A percentile compares a stretch with the other conserved stretches of the same genome.
These are phyloP conservation scores for Hemerocallis citrina DNA, from an alignment of 106 monocot genomes.

Conservation along the genomic window DNA sequence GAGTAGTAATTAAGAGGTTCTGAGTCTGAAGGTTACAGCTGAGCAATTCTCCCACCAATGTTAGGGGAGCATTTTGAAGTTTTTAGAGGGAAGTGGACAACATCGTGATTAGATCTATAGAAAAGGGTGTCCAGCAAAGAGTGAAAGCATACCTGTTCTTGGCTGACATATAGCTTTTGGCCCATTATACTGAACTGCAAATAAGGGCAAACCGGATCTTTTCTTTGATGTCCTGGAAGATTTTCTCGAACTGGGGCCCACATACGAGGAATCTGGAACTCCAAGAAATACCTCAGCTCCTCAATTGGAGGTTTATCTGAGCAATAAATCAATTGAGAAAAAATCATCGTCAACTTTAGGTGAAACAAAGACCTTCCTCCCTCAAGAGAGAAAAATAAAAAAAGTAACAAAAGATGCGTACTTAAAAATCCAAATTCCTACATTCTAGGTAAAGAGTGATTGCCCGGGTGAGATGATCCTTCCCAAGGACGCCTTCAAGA, in stretches of 20 bases:
- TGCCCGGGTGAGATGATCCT: slow-evolving; percentile 69
- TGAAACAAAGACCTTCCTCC: neutral
- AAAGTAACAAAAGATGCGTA: neutral
- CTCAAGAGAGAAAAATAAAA: neutral
- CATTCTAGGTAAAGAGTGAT: slow-evolving; percentile 84
- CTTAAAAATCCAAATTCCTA: slow-evolving; percentile 12
- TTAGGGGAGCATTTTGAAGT: too few relatives aligned
- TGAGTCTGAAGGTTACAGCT: too few relatives aligned
- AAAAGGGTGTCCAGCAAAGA: too few relatives aligned
- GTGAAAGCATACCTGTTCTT: slow-evolving; percentile 62
- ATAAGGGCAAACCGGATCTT: slow-evolving; percentile 76
- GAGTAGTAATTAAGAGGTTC: too few relatives aligned
- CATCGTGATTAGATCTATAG: too few relatives aligned
- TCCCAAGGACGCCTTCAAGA: slow-evolving; percentile 64
- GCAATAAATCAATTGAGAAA: neutral
- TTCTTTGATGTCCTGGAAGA: slow-evolving; percentile 63
- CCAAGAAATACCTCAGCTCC: slow-evolving; percentile 74
- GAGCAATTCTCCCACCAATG: too few relatives aligned
- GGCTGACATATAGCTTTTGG: slow-evolving; percentile 75
- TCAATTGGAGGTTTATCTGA: slow-evolving; percentile 86
- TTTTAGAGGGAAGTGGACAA: too few relatives aligned
- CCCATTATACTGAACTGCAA: slow-evolving; percentile 96
- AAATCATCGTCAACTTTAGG: neutral
- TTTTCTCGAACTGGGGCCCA: slow-evolving; percentile 71
- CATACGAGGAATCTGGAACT: slow-evolving; percentile 68